Percentiles rank a stretch among this genome's conserved stretches.
Conservation (phyloP, 306 rosid species). For the Vachellia collinsii region DNA sequence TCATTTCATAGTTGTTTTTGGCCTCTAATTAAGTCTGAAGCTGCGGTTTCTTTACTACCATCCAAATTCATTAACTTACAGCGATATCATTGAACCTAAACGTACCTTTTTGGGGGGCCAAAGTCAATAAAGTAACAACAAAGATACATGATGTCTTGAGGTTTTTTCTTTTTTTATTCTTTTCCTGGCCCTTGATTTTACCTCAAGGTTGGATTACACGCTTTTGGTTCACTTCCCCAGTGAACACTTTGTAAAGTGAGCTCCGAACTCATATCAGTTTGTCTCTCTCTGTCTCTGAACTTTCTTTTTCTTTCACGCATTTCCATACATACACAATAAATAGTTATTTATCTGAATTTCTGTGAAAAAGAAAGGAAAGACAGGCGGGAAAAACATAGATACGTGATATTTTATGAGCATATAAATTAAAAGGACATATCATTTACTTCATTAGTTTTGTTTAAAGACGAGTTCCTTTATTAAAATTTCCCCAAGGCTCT, state of each 20-base stretch:
- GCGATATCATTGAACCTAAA: neutral
- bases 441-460: neutral
- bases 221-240: conserved; percentile 1
- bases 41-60: neutral
- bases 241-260: neutral
- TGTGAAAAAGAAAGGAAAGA: neutral
- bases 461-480: neutral
- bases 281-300: neutral
- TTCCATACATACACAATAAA: neutral
- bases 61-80: neutral
- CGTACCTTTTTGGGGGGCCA: conserved; percentile 29
- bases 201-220: conserved; percentile 9
- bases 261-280: conserved; percentile 19
- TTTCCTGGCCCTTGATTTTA: neutral
- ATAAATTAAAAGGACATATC: neutral
- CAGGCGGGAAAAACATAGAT: neutral
- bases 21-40: neutral
- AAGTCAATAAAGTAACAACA: conserved; percentile 41
- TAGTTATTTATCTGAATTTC: neutral
- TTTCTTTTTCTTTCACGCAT: neutral
- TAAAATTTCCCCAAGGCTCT: neutral
- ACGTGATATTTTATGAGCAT: neutral
- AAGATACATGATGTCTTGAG: conserved; percentile 30
- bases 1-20: neutral
- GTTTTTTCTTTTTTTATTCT: neutral